Conservation (phyloP, 371 early-diverging fungal species). For the Rhizopus sp. region DNA sequence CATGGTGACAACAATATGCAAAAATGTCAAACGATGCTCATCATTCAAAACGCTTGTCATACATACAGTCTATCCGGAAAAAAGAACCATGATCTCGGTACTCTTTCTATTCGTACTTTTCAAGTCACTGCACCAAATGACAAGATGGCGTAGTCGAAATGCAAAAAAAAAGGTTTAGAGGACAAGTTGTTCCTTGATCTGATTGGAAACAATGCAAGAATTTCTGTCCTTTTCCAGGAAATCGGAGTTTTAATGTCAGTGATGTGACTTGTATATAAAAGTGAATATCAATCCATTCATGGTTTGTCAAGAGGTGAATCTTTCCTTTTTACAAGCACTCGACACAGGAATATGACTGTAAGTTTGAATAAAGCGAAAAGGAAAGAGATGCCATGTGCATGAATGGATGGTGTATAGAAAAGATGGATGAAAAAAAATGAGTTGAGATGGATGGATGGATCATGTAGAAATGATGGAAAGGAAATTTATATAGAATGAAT, state of each 20-base stretch:
- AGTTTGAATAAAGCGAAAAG: neutral
- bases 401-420: neutral
- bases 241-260: neutral
- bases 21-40: no score
- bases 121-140: no score
- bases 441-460: constrained; percentile 6
- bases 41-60: no score
- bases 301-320: neutral
- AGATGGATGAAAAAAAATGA: neutral
- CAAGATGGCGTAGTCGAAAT: no score
- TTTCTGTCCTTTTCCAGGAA: no score
- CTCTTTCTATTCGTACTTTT: no score
- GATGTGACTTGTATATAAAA: neutral
- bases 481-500: constrained; percentile 3
- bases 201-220: no score
- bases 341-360: constrained; percentile 6
- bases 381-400: neutral
- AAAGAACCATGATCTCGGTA: no score
- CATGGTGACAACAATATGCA: no score
- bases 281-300: neutral
- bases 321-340: neutral
- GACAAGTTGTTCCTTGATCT: no score
- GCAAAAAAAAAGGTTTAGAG: no score
- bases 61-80: no score
- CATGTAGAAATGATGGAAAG: neutral